A percentile compares a stretch with the other conserved stretches of the same genome.
Evolutionary conservation across 148 eudicot species (phyloP).

Genomic region (Heliamphora exappendiculata): DNA sequence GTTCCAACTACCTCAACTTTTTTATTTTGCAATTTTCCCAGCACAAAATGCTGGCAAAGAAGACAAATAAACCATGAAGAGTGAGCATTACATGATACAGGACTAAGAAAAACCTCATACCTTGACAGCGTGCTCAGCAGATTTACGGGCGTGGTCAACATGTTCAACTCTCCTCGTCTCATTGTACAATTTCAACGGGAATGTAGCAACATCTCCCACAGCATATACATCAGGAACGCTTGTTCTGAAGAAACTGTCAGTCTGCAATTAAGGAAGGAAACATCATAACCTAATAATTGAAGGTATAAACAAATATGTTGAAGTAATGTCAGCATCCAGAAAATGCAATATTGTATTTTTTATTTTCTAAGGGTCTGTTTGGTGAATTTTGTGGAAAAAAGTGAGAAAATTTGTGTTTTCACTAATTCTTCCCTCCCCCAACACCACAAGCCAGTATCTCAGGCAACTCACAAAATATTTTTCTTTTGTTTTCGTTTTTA

Average conservation of each 20-base stretch:
- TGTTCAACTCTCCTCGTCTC: constrained; percentile 93
- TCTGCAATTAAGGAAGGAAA: constrained; percentile 40
- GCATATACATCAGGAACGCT: constrained; percentile 85
- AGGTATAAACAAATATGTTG: not conserved
- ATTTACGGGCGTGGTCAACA: constrained; percentile 94
- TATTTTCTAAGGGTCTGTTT: not conserved
- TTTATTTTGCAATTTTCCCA: not conserved
- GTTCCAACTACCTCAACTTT: not conserved
- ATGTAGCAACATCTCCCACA: constrained; percentile 95
- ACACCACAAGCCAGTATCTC: too few species aligned
- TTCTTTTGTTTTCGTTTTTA: too few species aligned
- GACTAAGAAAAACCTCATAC: constrained; percentile 23
- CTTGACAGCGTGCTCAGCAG: constrained; percentile 99
- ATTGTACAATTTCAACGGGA: constrained; percentile 83
- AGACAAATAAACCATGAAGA: not conserved
- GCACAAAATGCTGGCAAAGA: not conserved
- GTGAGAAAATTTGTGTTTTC: too few species aligned
- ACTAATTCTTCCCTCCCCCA: too few species aligned
- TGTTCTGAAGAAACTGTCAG: constrained; percentile 86
- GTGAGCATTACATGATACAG: not conserved
- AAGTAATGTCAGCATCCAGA: not conserved
- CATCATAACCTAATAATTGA: constrained; percentile 7
- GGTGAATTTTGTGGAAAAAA: too few species aligned
- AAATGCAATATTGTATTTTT: not conserved
- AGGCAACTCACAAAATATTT: too few species aligned